Evolutionary conservation across 169 alveolate genomes (phyloP).

Genomic region (Neospora caninum): DNA sequence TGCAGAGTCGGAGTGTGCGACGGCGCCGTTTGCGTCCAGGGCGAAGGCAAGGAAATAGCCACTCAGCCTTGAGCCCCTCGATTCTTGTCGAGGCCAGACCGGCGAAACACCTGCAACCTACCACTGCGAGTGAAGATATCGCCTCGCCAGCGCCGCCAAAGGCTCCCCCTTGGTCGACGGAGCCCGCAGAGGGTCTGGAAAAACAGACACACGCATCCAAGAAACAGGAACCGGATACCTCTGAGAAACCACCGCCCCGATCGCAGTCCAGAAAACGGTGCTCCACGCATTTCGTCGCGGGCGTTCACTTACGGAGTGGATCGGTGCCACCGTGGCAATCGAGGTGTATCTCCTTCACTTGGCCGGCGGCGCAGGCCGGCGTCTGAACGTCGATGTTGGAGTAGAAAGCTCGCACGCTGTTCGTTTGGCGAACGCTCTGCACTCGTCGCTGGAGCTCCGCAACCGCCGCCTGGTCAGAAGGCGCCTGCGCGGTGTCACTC

Average conservation of each 20-base stretch:
- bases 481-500: not conserved
- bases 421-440: not conserved
- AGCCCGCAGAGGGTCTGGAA: not conserved
- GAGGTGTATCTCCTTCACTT: not conserved
- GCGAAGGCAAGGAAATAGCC: too few relatives aligned
- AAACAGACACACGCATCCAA: not conserved
- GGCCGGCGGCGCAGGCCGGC: not conserved
- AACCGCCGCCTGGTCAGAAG: not conserved
- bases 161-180: not conserved
- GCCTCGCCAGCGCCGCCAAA: not conserved
- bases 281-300: too few relatives aligned
- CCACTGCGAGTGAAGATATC: not conserved
- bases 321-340: not conserved
- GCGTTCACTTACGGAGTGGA: conserved; percentile 1
- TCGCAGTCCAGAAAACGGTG: not conserved
- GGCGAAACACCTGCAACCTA: too few relatives aligned
- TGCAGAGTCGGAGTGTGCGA: too few relatives aligned
- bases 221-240: not conserved
- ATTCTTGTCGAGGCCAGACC: too few relatives aligned
- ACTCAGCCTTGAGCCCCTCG: too few relatives aligned
- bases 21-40: too few relatives aligned
- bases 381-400: not conserved
- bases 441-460: not conserved
- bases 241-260: not conserved
- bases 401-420: not conserved